Evolutionary conservation across 2,329 filamentous ascomycete species (phyloP), one percentile per base, ranked within the genome.

Genomic region (Colletotrichum cordylinicola): DNA sequence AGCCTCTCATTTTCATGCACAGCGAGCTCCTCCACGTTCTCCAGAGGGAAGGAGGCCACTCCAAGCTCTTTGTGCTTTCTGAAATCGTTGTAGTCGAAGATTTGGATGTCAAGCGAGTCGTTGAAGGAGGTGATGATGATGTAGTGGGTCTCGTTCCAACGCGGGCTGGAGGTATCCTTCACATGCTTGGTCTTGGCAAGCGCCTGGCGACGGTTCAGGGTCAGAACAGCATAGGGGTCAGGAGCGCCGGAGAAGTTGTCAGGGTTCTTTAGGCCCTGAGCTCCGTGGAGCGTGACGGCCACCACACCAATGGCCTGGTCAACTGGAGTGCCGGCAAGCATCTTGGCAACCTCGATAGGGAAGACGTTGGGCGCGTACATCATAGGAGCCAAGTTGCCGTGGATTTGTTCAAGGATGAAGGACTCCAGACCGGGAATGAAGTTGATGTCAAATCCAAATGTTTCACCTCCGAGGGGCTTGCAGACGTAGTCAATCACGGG

Each of bases 291-390:
- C 8, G 96, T 98, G 77, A 99, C 89, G 29, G 96, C 96, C 69
- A 99, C 86, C 10, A 99, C 96, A 83, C 97, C 97, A 81, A 99
- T 95, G 13, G 97, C 97, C 85, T 98, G 95, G 83, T 99, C 98
- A 67, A 99, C 95, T 0, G 97, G 93, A 74, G 94, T 96, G 75
- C 97, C 97, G 58, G 96, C 95, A 78, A 99, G 90, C 95, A 99
- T 97, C 90, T 99, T 98, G 80, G 97, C 97, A 72, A 99, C 95
- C 82, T 99, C 97, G 79, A 99, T 97, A 18, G 97, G 97, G 89
- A 99, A 99, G 66, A 98, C 96, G 80, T 99, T 98, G 10, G 97
- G 97, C 48, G 93, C 93, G 83, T 99, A 99, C 95, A 99, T 98
- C 94, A 99, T 98, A 0, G 97, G 98, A 3, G 92, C 94, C 66